phyloP scores from a whole-genome alignment of 129 eudicot species.

The Chrysanthemum makinoi region DNA sequence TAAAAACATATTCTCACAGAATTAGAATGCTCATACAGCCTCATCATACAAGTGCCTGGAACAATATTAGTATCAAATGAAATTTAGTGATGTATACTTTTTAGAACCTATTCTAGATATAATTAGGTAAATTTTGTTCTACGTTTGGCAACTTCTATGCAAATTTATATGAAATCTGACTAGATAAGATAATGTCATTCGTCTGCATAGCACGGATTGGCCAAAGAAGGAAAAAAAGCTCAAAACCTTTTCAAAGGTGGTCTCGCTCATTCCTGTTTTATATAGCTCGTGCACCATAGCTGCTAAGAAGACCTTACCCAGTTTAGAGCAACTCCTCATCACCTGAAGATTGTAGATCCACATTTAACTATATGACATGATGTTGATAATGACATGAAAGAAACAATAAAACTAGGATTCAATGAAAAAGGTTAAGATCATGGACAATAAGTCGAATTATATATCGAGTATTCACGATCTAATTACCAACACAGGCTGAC shows the following conservation, averaged over 20 bases:
- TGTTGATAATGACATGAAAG: not conserved
- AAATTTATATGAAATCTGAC: not conserved
- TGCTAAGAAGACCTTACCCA: slow-evolving; percentile 87
- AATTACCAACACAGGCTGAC: not conserved
- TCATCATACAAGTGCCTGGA: not conserved
- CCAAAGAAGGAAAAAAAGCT: not conserved
- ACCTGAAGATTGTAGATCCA: slow-evolving; percentile 45
- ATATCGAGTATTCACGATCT: not conserved
- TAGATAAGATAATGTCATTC: not conserved
- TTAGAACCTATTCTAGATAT: not conserved
- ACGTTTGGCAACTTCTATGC: not conserved
- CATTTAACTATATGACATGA: slow-evolving; percentile 13
- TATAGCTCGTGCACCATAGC: slow-evolving; percentile 95
- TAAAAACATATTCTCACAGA: not conserved
- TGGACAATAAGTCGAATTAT: not conserved
- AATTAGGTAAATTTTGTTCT: not conserved
- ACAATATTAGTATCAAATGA: not conserved
- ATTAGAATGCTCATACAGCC: not conserved
- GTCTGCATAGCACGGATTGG: not conserved
- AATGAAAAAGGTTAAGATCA: not conserved
- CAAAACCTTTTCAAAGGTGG: slow-evolving; percentile 90
- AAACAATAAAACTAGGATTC: not conserved
- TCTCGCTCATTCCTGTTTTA: slow-evolving; percentile 98
- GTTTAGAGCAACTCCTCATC: slow-evolving; percentile 68
- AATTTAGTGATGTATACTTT: not conserved